Base-by-base conservation (phyloP, 768 basidiomycete species). In the Tremella yokohamensis region DNA sequence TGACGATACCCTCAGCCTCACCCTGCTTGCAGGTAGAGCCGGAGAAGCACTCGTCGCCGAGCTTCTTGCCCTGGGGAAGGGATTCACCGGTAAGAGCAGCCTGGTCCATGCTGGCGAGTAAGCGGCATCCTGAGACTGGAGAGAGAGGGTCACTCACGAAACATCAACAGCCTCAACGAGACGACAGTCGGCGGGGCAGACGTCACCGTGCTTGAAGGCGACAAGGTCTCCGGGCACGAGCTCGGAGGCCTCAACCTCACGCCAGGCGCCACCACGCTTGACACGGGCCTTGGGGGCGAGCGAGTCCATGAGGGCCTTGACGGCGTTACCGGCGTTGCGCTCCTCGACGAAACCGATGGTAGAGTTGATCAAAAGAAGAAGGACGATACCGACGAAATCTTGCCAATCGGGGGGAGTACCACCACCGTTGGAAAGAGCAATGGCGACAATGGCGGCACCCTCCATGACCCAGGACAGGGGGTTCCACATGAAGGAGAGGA, bases 401-500 rank as follows among this genome's bases (percentile, higher is more conserved):
- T 89, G 81, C 94, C 94, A 98, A 74, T 98, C 93, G 18, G 94
- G 94, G 25, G 93, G 84, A 54, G 82, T 80, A 56, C 81, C 80
- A 68, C 85, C 85, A 78, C 94, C 94, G 78, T 98, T 98, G 56
- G 94, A 96, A 26, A 98, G 84, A 40, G 84, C 91, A 76, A 98
- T 98, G 49, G 94, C 93, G 69, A 78, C 77, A 40, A 78, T 54
- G 54, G 76, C 77, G 39, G 92, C 92, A 62, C 87, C 91, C 79
- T 98, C 94, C 94, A 98, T 98, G 78, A 98, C 94, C 94, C 94
- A 98, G 34, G 94, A 98, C 12, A 98, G 82, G 44, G 94, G 94
- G 80, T 98, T 98, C 94, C 94, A 98, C 94, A 97, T 98, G 84
- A 98, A 98, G 76, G 86, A 85, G 67, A 91, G 80, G 79, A 93